These are phyloP conservation scores for Picea glauca DNA, from an alignment of 75 land plant species.

Conservation along the genomic window DNA sequence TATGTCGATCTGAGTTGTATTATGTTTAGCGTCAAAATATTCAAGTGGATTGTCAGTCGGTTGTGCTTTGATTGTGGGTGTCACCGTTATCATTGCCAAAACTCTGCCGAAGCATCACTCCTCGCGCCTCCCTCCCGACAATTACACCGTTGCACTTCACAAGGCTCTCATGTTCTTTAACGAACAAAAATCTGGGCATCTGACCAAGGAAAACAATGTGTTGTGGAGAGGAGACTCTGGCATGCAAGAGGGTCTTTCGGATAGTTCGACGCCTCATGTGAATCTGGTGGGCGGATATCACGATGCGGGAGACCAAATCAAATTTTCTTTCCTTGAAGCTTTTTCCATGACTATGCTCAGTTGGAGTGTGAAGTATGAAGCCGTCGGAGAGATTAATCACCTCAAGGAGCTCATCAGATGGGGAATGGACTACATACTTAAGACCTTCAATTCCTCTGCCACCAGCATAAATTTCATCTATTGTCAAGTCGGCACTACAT, in stretches of 20 bases:
- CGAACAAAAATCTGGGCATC: constrained; percentile 24
- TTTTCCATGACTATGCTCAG: too few species aligned
- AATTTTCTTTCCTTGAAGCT: too few species aligned
- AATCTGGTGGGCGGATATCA: too few species aligned
- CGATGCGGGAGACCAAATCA: too few species aligned
- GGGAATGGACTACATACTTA: constrained; percentile 54
- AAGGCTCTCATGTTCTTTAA: too few species aligned
- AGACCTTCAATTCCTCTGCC: constrained; percentile 83
- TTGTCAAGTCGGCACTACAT: too few species aligned
- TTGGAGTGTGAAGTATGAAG: constrained; percentile 54
- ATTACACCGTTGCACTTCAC: constrained; percentile 46
- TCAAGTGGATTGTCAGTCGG: constrained; percentile 67
- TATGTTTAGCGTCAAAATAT: constrained; percentile 69
- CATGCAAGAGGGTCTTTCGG: too few species aligned
- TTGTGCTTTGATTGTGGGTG: constrained; percentile 54
- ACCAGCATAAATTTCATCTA: constrained; percentile 45
- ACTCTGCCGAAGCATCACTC: constrained; percentile 69
- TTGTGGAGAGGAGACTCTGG: too few species aligned
- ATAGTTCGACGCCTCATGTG: too few species aligned
- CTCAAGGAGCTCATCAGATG: constrained; percentile 40
- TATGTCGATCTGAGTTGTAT: constrained; percentile 93
- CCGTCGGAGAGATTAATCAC: constrained; percentile 80
- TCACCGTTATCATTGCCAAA: constrained; percentile 77
- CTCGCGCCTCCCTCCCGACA: constrained; percentile 68
- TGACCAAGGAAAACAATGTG: constrained; percentile 22